Base-by-base conservation (phyloP, 164 flowering plant species). In the Vitis cinerea region DNA sequence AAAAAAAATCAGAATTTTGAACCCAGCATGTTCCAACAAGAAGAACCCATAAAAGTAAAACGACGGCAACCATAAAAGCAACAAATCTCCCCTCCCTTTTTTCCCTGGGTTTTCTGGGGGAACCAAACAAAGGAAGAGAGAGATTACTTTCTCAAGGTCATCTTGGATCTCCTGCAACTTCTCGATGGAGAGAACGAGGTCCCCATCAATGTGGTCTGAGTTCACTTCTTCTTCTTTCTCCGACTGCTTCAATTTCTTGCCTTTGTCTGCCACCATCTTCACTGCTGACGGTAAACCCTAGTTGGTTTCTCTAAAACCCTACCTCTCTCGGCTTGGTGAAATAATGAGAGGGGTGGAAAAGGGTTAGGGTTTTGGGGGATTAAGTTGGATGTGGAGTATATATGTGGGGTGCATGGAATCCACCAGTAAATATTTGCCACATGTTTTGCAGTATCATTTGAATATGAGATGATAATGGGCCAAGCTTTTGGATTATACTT, bases 161-260 rank as follows among this genome's bases (percentile, higher is more conserved):
- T 89, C 93, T 65, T 89, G 93, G 72, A 89, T 72, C 80, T 87
- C 91, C 76, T 87, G 91, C n/a, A 89, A 68, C 77, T 86, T 87
- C 63, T 89, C 93, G 64, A 89, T 81, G 69, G 88, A 80, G 50
- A 80, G 77, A 51, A 89, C 88, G 59, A 89, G 90, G 29, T 83
- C 83, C 13, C 79, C 82, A 53, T 88, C 91, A 70, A 87, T 73
- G 31, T 69, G 78, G 60, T 87, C 92, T 0, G 76, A 12, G 69
- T 75, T 81, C 12, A 78, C 85, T 10, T 83, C 90, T 15, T 83
- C 83, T 4, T 57, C 70, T 54, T 78, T 82, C 58, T 78, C 85
- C 0, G 79, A 70, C 1, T 79, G 59, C 71, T 88, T 88, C 73
- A 67, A 62, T 76, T 83, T 89, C 81, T 88, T 88, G 19, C 83